These are phyloP conservation scores for Aspergillus asperescens DNA, from an alignment of 495 filamentous ascomycete genomes.

Conservation along the genomic window DNA sequence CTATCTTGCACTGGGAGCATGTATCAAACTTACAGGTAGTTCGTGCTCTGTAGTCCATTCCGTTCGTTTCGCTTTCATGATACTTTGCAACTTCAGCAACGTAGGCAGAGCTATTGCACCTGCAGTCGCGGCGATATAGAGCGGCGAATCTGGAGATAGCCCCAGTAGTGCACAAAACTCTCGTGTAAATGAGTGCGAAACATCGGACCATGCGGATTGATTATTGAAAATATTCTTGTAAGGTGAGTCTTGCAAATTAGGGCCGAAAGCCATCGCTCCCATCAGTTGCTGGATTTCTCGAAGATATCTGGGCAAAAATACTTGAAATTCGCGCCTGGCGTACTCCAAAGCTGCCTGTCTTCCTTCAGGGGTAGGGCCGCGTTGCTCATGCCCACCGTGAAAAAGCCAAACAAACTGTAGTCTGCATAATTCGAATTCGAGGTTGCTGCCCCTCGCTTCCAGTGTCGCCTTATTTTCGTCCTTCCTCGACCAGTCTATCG, in stretches of 20 bases:
- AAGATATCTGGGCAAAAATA: constrained; percentile 65
- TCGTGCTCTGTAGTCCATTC: constrained; percentile 93
- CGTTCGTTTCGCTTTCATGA: constrained; percentile 79
- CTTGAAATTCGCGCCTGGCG: constrained; percentile 58
- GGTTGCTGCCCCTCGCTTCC: constrained; percentile 78
- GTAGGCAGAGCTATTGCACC: constrained; percentile 86
- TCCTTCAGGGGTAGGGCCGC: constrained; percentile 27
- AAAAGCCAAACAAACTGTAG: constrained; percentile 83
- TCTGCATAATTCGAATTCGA: constrained; percentile 89
- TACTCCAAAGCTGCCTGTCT: constrained; percentile 64
- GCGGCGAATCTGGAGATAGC: constrained; percentile 78
- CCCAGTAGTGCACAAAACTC: constrained; percentile 94
- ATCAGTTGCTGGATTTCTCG: constrained; percentile 72
- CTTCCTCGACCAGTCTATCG: constrained; percentile 75
- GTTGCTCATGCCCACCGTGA: constrained; percentile 40
- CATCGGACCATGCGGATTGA: constrained; percentile 67
- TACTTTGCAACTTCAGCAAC: constrained; percentile 72
- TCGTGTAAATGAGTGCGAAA: constrained; percentile 76
- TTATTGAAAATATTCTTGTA: constrained; percentile 74
- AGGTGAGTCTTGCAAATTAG: constrained; percentile 63
- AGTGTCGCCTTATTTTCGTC: constrained; percentile 57
- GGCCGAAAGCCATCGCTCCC: constrained; percentile 69
- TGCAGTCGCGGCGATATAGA: constrained; percentile 87
- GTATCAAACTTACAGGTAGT: constrained; percentile 56
- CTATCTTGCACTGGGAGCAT: constrained; percentile 1